These are phyloP conservation scores for Gossypium anomalum DNA, from an alignment of 345 rosid species.

Conservation along the genomic window DNA sequence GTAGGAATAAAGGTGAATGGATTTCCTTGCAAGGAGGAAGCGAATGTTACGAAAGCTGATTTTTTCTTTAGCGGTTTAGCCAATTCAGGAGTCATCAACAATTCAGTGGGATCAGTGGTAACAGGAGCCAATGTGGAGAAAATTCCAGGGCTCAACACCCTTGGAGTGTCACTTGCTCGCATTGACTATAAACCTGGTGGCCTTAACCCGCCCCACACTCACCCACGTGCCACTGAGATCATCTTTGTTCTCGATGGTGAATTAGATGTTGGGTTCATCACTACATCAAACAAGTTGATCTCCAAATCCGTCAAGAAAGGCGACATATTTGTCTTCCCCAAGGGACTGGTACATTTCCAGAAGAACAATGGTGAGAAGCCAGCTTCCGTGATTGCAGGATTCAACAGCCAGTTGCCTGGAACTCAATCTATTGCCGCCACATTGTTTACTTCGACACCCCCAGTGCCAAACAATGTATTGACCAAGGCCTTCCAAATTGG, in stretches of 20 bases:
- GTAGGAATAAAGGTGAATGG: constrained; percentile 56
- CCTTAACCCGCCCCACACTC: constrained; percentile 63
- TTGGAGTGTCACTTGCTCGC: constrained; percentile 55
- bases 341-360: constrained; percentile 64
- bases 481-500: constrained; percentile 66
- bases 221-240: constrained; percentile 69
- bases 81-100: constrained; percentile 41
- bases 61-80: constrained; percentile 57
- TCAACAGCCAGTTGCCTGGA: constrained; percentile 67
- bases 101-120: constrained; percentile 46
- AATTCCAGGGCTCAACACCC: constrained; percentile 44
- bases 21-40: constrained; percentile 49
- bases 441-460: constrained; percentile 43
- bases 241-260: constrained; percentile 55
- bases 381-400: constrained; percentile 46
- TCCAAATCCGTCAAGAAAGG: constrained; percentile 47
- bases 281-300: constrained; percentile 51
- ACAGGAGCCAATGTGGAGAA: constrained; percentile 34
- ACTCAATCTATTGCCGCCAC: constrained; percentile 44
- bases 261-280: constrained; percentile 60
- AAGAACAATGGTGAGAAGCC: constrained; percentile 45
- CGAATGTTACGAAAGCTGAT: constrained; percentile 46
- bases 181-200: constrained; percentile 54
- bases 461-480: constrained; percentile 56
- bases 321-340: constrained; percentile 54